Evolutionary conservation across 768 basidiomycete species (phyloP).

Genomic region (Lentinus brumalis): DNA sequence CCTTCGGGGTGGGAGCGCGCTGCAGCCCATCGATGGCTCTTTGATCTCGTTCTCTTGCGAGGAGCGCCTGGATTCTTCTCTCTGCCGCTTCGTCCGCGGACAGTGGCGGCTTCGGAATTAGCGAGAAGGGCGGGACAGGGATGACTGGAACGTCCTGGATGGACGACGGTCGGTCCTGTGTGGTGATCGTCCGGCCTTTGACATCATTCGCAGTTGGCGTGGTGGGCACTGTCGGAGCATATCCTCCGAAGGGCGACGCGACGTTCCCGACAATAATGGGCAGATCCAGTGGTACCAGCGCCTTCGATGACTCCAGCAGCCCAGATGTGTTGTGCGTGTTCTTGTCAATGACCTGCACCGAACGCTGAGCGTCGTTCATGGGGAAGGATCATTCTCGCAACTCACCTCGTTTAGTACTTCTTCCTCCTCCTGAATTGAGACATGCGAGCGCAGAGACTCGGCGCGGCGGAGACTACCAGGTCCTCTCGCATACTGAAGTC

Average conservation of each 20-base stretch:
- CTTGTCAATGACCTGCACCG: neutral
- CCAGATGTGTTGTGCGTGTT: neutral
- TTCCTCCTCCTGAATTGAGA: slow-evolving; percentile 17
- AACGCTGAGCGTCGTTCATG: neutral
- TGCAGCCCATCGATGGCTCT: slow-evolving; percentile 40
- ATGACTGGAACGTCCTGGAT: slow-evolving; percentile 47
- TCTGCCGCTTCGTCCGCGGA: slow-evolving; percentile 47
- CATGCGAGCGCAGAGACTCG: slow-evolving; percentile 38
- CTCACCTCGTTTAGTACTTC: neutral
- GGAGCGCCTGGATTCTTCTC: slow-evolving; percentile 40
- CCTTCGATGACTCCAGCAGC: neutral
- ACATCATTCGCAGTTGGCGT: slow-evolving; percentile 7
- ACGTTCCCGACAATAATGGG: neutral
- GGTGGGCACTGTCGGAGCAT: slow-evolving; percentile 20
- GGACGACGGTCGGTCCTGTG: neutral
- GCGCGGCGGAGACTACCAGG: slow-evolving; percentile 47
- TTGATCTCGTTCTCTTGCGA: slow-evolving; percentile 43
- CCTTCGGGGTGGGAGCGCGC: neutral
- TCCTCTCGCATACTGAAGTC: slow-evolving; percentile 26
- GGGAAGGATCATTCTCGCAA: too few relatives aligned
- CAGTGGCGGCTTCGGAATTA: slow-evolving; percentile 33
- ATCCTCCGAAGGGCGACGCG: slow-evolving; percentile 2
- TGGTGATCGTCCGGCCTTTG: neutral
- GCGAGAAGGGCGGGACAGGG: slow-evolving; percentile 48
- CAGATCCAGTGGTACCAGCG: neutral